A percentile compares a stretch with the other conserved stretches of the same genome.
Evolutionary conservation across 331 rosid genomes (phyloP).

Genomic region (Malus hybrid): DNA sequence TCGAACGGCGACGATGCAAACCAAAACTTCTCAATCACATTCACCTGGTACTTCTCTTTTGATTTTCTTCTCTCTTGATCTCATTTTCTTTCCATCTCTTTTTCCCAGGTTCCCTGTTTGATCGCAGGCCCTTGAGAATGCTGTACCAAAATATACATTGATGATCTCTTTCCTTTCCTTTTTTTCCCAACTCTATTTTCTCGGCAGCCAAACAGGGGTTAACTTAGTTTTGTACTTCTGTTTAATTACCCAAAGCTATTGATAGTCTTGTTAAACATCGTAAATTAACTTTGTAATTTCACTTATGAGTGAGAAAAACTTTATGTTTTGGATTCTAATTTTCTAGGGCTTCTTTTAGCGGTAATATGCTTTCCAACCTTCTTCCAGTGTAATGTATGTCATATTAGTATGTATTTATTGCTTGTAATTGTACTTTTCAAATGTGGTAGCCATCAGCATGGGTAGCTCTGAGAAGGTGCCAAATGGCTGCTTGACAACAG

Average conservation of each 20-base stretch:
- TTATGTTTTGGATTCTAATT: neutral
- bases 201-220: neutral
- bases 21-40: neutral
- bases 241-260: too few relatives aligned
- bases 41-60: neutral
- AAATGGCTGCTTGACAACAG: constrained; percentile 2
- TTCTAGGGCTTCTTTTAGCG: neutral
- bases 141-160: neutral
- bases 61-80: neutral
- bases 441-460: neutral
- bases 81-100: neutral
- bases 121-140: neutral
- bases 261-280: too few relatives aligned
- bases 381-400: neutral
- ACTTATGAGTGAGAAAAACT: neutral
- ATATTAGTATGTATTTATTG: neutral
- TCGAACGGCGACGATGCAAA: neutral
- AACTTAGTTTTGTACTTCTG: neutral
- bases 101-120: neutral
- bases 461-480: neutral
- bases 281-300: too few relatives aligned
- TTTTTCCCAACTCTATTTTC: neutral
- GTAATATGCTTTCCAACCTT: neutral
- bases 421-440: neutral
- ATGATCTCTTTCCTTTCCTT: neutral